These are phyloP conservation scores for Silene conica DNA, from an alignment of 148 eudicot species.

Conservation along the genomic window DNA sequence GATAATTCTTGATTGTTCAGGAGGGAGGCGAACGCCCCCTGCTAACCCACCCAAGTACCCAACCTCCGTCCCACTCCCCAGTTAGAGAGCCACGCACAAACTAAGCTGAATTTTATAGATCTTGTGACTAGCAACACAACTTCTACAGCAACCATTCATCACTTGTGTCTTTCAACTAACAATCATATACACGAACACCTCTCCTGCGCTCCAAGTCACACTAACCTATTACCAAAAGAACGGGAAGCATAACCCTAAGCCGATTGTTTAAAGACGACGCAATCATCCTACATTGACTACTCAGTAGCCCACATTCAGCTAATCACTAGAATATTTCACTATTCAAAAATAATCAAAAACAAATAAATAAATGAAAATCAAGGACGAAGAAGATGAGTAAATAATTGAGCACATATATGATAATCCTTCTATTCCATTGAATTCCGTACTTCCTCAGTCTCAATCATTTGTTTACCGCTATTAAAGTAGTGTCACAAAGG, in stretches of 20 bases:
- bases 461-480: no score
- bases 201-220: neutral
- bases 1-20: no score
- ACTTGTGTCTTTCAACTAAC: neutral
- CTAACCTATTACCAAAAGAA: neutral
- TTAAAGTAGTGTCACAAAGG: no score
- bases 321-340: no score
- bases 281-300: neutral
- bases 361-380: neutral
- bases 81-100: neutral
- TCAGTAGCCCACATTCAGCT: neutral
- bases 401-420: neutral
- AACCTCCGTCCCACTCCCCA: no score
- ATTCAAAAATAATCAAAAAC: neutral
- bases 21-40: no score
- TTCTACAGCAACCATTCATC: neutral
- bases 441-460: no score
- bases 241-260: constrained; percentile 1
- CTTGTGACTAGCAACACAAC: neutral
- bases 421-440: no score
- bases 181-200: neutral
- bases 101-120: neutral
- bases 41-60: no score
- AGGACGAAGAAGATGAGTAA: neutral
- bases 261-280: neutral